These are phyloP conservation scores for Phytophthora ohioensis DNA, from an alignment of 352 stramenopile genomes.

Conservation along the genomic window DNA sequence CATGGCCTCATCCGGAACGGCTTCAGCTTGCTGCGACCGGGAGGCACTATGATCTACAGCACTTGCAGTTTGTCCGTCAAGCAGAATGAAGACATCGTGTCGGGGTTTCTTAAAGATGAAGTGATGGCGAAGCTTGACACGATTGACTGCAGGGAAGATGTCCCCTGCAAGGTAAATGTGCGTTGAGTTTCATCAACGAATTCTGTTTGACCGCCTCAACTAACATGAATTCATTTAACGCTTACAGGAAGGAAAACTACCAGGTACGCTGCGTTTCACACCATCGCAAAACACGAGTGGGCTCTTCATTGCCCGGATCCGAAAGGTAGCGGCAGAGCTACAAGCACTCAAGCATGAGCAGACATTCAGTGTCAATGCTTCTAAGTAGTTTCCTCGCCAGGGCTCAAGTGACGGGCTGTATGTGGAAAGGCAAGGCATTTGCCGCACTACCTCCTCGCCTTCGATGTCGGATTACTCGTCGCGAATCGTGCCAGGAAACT, in stretches of 20 bases:
- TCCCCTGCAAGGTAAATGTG: slow-evolving; percentile 58
- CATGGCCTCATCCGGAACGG: slow-evolving; percentile 78
- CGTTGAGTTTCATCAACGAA: neutral
- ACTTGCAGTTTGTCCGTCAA: slow-evolving; percentile 94
- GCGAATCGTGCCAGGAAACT: slow-evolving; percentile 16
- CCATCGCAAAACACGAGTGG: slow-evolving; percentile 75
- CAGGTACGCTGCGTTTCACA: slow-evolving; percentile 74
- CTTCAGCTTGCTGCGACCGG: slow-evolving; percentile 88
- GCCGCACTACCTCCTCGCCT: neutral
- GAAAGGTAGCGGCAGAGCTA: slow-evolving; percentile 27
- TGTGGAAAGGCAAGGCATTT: slow-evolving; percentile 2
- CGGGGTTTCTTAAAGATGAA: slow-evolving; percentile 72
- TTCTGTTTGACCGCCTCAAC: neutral
- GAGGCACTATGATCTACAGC: slow-evolving; percentile 95
- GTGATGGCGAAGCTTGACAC: slow-evolving; percentile 43
- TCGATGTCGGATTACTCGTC: slow-evolving; percentile 9
- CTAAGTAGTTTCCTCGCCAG: neutral
- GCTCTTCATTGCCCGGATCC: slow-evolving; percentile 77
- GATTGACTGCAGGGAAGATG: slow-evolving; percentile 44
- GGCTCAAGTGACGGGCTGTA: neutral
- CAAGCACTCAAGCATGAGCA: neutral
- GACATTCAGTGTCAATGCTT: neutral
- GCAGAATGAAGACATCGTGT: slow-evolving; percentile 95
- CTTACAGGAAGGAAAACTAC: slow-evolving; percentile 54
- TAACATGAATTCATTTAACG: neutral